Evolutionary conservation across 208 protist genomes (phyloP).

Genomic region (Trypanosoma brucei): DNA sequence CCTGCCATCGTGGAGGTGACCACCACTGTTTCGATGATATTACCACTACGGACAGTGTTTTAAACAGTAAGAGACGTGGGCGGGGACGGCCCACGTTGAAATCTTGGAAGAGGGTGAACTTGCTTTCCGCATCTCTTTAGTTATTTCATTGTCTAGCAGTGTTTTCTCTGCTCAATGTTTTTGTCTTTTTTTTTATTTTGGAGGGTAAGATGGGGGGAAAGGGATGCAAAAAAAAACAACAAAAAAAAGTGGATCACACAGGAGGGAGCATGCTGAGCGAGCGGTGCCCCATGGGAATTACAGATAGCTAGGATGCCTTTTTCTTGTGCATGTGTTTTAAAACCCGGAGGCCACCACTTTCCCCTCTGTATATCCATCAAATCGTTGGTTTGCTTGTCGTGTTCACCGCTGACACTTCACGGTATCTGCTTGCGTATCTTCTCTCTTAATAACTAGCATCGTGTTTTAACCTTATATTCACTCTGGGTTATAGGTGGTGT

Average conservation of each 20-base stretch:
- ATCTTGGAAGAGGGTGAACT: too few relatives aligned
- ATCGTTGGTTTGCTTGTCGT: background rate
- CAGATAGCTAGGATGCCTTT: too few relatives aligned
- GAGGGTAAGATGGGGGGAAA: background rate
- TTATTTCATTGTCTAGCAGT: too few relatives aligned
- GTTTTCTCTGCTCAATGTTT: background rate
- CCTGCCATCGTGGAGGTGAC: conserved; percentile 71
- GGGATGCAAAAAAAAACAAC: background rate
- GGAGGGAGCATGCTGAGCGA: too few relatives aligned
- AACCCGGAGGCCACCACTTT: background rate
- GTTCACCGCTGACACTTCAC: background rate
- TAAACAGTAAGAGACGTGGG: background rate
- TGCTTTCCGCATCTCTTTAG: too few relatives aligned
- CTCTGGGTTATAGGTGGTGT: too few relatives aligned
- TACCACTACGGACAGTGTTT: conserved; percentile 5
- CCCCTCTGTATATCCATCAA: background rate
- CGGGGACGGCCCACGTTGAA: too few relatives aligned
- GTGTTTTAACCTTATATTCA: background rate
- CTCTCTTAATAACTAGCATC: background rate
- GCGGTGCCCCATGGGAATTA: too few relatives aligned
- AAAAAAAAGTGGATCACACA: background rate
- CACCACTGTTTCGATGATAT: conserved; percentile 48
- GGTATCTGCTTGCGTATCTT: background rate
- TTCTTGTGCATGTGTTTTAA: too few relatives aligned
- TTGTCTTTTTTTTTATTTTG: conserved; percentile 13